Evolutionary conservation across 1,139 yeast genomes (phyloP).

Genomic region (Debaryomyces sp.): DNA sequence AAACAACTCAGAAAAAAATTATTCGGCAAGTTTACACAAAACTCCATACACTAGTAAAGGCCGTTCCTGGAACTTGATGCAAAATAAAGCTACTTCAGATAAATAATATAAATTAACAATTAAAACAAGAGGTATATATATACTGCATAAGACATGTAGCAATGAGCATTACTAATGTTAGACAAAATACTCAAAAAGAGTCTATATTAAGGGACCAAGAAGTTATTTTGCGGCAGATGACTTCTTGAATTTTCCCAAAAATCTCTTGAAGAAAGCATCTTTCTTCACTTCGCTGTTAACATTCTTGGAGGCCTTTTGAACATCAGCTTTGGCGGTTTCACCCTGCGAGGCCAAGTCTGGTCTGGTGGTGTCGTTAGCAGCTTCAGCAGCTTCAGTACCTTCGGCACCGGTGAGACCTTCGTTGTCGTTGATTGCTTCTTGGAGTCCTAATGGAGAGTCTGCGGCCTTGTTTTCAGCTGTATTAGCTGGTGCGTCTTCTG

Average conservation of each 20-base stretch:
- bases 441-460: background rate
- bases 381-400: constrained; percentile 16
- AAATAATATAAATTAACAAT: background rate
- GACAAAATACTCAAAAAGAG: background rate
- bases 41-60: background rate
- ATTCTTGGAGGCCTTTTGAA: constrained; percentile 28
- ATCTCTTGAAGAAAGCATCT: constrained; percentile 54
- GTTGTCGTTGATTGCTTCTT: background rate
- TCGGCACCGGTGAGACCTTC: too few relatives aligned
- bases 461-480: background rate
- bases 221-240: constrained; percentile 34
- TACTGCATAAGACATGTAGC: background rate
- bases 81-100: background rate
- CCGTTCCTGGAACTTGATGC: background rate
- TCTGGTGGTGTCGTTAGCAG: constrained; percentile 13
- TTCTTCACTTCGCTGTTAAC: constrained; percentile 45
- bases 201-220: background rate
- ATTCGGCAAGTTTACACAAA: constrained; percentile 4
- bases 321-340: constrained; percentile 35
- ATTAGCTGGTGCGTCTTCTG: background rate
- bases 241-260: constrained; percentile 51
- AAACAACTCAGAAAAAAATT: background rate
- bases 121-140: background rate
- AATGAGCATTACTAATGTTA: background rate
- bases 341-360: constrained; percentile 16